A percentile compares a stretch with the other conserved stretches of the same genome.
phyloP scores from a whole-genome alignment of 495 filamentous ascomycete genomes.

The Neurospora hispaniola region DNA sequence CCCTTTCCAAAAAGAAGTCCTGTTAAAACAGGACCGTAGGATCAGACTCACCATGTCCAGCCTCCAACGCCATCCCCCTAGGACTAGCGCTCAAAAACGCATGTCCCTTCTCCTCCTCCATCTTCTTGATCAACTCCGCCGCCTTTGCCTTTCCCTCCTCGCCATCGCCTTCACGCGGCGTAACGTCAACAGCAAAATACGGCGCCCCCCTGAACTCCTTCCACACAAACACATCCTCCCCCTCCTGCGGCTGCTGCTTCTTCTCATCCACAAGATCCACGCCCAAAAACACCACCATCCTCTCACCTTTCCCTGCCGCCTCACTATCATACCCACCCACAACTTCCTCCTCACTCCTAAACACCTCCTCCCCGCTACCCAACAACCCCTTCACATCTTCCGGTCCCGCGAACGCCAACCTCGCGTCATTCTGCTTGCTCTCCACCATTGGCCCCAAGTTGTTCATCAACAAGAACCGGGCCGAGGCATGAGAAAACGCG shows the following conservation, averaged over 20 bases:
- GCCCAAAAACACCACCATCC: neutral
- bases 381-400: neutral
- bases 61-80: constrained; percentile 29
- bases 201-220: constrained; percentile 60
- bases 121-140: constrained; percentile 31
- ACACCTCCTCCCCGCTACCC: neutral
- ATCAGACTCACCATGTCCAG: constrained; percentile 29
- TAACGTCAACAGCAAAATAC: constrained; percentile 84
- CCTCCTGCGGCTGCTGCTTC: neutral
- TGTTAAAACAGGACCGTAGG: neutral
- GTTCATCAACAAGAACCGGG: constrained; percentile 67
- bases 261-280: neutral
- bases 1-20: neutral
- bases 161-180: constrained; percentile 44
- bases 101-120: constrained; percentile 21
- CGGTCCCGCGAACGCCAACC: neutral
- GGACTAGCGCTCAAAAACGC: constrained; percentile 15
- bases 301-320: neutral
- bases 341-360: neutral
- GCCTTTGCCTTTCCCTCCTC: constrained; percentile 44
- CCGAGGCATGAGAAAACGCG: constrained; percentile 60
- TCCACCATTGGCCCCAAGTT: constrained; percentile 65
- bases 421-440: neutral
- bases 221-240: constrained; percentile 21
- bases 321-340: neutral